phyloP scores from a whole-genome alignment of 1,284 basidiomycete species.

The Fistulinella cinereoalba region DNA sequence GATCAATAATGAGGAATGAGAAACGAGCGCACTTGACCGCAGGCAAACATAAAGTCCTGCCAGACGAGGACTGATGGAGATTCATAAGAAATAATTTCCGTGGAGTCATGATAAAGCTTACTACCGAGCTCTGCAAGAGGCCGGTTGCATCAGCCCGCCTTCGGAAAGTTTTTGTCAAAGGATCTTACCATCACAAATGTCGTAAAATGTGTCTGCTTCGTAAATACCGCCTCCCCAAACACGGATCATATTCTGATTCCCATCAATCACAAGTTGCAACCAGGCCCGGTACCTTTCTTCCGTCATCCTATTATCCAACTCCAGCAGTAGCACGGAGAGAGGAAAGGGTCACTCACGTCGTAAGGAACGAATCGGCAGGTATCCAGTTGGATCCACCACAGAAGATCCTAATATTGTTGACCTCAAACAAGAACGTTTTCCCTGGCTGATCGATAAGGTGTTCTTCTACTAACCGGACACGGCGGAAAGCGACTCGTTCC shows the following conservation, averaged over 20 bases:
- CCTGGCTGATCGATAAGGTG: constrained; percentile 70
- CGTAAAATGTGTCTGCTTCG: constrained; percentile 75
- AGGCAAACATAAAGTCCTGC: constrained; percentile 90
- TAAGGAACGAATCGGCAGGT: constrained; percentile 84
- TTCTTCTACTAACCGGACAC: constrained; percentile 72
- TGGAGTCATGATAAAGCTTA: constrained; percentile 34
- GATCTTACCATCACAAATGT: constrained; percentile 68
- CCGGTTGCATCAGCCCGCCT: constrained; percentile 1
- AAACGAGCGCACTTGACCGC: constrained; percentile 56
- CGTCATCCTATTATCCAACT: constrained; percentile 41
- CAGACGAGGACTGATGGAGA: constrained; percentile 68
- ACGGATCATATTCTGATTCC: constrained; percentile 83
- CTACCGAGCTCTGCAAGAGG: constrained; percentile 59
- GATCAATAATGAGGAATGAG: constrained; percentile 5
- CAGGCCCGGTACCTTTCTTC: constrained; percentile 62
- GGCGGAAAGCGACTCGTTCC: constrained; percentile 73
- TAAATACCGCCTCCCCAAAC: constrained; percentile 87
- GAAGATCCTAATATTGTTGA: constrained; percentile 87
- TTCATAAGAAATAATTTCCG: neutral
- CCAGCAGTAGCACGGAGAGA: constrained; percentile 1
- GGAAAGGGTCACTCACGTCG: constrained; percentile 50
- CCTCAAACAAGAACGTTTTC: constrained; percentile 81
- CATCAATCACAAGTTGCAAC: constrained; percentile 72
- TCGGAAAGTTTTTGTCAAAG: neutral
- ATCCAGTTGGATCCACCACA: constrained; percentile 94